These are phyloP conservation scores for Phaeosphaeria sp. DNA, from an alignment of 2,329 filamentous ascomycete genomes.

Conservation along the genomic window DNA sequence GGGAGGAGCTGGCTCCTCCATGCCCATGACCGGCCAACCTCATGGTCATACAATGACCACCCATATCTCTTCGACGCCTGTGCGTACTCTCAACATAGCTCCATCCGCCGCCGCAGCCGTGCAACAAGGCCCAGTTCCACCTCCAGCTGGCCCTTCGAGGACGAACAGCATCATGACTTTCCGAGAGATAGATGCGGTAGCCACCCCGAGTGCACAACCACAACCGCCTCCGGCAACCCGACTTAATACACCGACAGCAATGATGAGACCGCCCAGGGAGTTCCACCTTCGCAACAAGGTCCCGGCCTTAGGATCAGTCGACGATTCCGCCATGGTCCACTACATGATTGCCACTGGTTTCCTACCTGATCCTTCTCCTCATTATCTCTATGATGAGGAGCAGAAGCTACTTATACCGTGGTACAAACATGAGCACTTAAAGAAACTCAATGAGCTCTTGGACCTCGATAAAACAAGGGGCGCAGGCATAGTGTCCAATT, in stretches of 20 bases:
- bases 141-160: not conserved
- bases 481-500: not conserved
- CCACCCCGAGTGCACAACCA: not conserved
- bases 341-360: not conserved
- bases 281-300: not conserved
- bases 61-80: too few relatives aligned
- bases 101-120: not conserved
- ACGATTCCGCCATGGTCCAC: not conserved
- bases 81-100: not conserved
- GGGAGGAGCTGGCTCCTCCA: too few relatives aligned
- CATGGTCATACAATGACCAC: too few relatives aligned
- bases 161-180: not conserved
- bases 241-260: not conserved
- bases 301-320: not conserved
- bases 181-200: not conserved
- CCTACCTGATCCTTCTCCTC: not conserved
- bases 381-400: not conserved
- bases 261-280: not conserved
- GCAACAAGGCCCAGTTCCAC: not conserved
- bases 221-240: not conserved
- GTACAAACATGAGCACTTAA: not conserved
- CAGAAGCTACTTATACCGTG: not conserved
- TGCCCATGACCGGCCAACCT: too few relatives aligned
- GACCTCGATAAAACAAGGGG: not conserved
- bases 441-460: not conserved